A percentile compares a stretch with the other conserved stretches of the same genome.
Conservation (phyloP, 2,329 filamentous ascomycete species). For the Trichoderma sp. region DNA sequence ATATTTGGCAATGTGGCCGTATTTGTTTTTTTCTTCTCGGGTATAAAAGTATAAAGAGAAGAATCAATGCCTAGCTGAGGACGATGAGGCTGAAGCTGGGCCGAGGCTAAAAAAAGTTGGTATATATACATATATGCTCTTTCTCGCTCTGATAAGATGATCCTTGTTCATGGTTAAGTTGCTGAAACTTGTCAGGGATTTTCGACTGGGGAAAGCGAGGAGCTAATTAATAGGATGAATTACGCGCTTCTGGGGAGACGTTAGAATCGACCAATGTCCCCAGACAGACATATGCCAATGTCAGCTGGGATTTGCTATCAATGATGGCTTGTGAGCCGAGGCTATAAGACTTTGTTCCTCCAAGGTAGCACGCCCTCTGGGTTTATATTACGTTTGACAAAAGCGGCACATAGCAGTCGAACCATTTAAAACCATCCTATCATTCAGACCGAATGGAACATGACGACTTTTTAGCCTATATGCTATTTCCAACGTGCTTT, state of each 20-base stretch:
- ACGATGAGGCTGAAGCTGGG: background rate
- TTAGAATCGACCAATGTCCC: background rate
- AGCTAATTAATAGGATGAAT: background rate
- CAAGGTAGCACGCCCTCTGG: background rate
- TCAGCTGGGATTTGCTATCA: background rate
- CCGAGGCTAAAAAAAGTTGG: background rate
- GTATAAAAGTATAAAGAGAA: background rate
- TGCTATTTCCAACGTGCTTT: background rate
- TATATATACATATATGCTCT: too few relatives aligned
- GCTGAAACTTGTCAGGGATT: background rate
- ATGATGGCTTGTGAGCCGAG: background rate
- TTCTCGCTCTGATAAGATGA: too few relatives aligned
- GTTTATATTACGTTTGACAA: background rate
- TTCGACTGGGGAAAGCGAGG: background rate
- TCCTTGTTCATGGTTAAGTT: too few relatives aligned
- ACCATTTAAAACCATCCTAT: slow-evolving; percentile 2
- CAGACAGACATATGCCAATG: background rate
- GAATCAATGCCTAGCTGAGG: background rate
- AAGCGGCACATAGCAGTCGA: background rate
- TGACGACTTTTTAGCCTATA: slow-evolving; percentile 14
- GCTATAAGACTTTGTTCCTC: background rate
- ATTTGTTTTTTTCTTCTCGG: background rate
- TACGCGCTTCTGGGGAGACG: background rate
- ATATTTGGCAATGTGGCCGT: background rate
- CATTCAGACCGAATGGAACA: slow-evolving; percentile 1